Evolutionary conservation across 2,329 filamentous ascomycete genomes (phyloP).

Genomic region (Plectosphaerella plurivora): DNA sequence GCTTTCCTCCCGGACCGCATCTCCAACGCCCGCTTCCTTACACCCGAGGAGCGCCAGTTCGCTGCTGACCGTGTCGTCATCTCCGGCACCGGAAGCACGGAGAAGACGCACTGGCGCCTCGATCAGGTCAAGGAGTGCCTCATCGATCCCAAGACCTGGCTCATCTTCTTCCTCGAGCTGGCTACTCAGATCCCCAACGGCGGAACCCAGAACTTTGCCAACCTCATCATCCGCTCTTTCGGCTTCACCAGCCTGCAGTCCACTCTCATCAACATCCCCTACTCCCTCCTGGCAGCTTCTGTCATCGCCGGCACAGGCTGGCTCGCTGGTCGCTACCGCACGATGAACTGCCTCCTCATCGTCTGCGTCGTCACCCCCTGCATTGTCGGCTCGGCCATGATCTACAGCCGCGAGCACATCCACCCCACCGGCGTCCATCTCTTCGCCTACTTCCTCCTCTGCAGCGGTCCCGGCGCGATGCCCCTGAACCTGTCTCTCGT

Average conservation of each 20-base stretch:
- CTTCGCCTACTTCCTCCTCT: slow-evolving; percentile 54
- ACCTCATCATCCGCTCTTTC: slow-evolving; percentile 52
- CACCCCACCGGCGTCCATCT: slow-evolving; percentile 39
- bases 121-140: slow-evolving; percentile 50
- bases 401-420: slow-evolving; percentile 39
- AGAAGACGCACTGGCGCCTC: slow-evolving; percentile 43
- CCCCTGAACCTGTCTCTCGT: slow-evolving; percentile 52
- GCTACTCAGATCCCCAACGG: slow-evolving; percentile 58
- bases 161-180: slow-evolving; percentile 49
- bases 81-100: slow-evolving; percentile 47
- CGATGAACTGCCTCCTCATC: slow-evolving; percentile 47
- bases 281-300: slow-evolving; percentile 45
- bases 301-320: slow-evolving; percentile 45
- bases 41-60: slow-evolving; percentile 42
- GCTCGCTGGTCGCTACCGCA: slow-evolving; percentile 46
- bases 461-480: slow-evolving; percentile 47
- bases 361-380: slow-evolving; percentile 44
- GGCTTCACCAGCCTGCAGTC: slow-evolving; percentile 51
- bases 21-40: slow-evolving; percentile 53
- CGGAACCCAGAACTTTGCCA: slow-evolving; percentile 55
- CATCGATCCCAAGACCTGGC: slow-evolving; percentile 55
- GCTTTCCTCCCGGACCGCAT: slow-evolving; percentile 48
- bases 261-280: slow-evolving; percentile 54
- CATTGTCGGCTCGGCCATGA: slow-evolving; percentile 47
- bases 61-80: slow-evolving; percentile 41